phyloP scores from a whole-genome alignment of 257 asterid species.

The Perilla frutescens region DNA sequence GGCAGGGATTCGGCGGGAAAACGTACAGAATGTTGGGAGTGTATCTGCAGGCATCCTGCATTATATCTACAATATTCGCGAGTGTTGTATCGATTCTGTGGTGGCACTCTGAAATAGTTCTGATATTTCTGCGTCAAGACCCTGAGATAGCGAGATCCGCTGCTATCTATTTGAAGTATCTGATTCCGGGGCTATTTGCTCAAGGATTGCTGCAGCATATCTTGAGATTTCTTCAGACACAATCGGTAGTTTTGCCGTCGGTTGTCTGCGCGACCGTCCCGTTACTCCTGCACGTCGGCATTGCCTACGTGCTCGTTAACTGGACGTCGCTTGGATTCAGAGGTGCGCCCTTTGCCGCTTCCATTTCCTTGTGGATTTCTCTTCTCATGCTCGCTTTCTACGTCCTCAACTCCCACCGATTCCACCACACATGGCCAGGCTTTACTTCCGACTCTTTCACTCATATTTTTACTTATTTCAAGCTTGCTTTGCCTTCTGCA shows the following conservation, averaged over 20 bases:
- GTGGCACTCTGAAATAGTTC: slow-evolving; percentile 59
- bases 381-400: slow-evolving; percentile 49
- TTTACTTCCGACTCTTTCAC: slow-evolving; percentile 48
- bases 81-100: slow-evolving; percentile 53
- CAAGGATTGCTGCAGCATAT: slow-evolving; percentile 67
- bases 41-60: slow-evolving; percentile 73
- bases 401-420: slow-evolving; percentile 43
- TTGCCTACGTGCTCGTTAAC: slow-evolving; percentile 54
- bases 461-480: slow-evolving; percentile 41
- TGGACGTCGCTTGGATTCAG: slow-evolving; percentile 52
- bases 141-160: slow-evolving; percentile 60
- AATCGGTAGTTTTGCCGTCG: slow-evolving; percentile 58
- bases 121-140: slow-evolving; percentile 65
- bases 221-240: slow-evolving; percentile 79
- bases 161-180: slow-evolving; percentile 60
- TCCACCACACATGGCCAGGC: slow-evolving; percentile 63
- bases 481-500: slow-evolving; percentile 65
- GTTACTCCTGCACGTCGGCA: slow-evolving; percentile 54
- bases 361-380: slow-evolving; percentile 72
- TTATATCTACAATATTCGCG: slow-evolving; percentile 52
- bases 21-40: slow-evolving; percentile 62
- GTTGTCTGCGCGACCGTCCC: slow-evolving; percentile 63
- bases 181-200: slow-evolving; percentile 78
- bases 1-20: slow-evolving; percentile 81
- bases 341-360: slow-evolving; percentile 73